Base-by-base conservation (phyloP, 768 basidiomycete genomes). In the Cyclocybe cylindracea region DNA sequence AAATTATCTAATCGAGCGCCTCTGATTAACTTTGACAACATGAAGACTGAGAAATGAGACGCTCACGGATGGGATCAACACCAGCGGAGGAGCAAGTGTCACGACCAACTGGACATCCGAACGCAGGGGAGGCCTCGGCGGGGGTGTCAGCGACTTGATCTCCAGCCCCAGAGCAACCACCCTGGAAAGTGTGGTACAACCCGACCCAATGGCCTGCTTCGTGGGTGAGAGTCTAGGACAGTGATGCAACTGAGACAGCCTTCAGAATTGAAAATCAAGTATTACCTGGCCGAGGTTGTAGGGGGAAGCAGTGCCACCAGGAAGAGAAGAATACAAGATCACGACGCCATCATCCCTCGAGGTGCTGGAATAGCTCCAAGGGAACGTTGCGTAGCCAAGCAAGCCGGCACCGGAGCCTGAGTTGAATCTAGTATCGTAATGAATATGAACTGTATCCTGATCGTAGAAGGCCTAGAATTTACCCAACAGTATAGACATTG, bases 151-250 rank as follows among this genome's bases (percentile, higher is more conserved):
- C 57, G 49, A 82, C 78, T 18, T 45, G 54, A 58, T 81, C 79
- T 24, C 78, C 79, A 29, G 67, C 39, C 56, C 52, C 55, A 11
- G 51, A 44, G 67, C 74, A 79, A 18, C 77, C 76, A 39, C 78
- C 78, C 60, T 84, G 77, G 77, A 82, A 83, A 18, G 81, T 80
- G 67, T 83, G 80, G 66, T 74, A 82, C 18, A 83, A 71, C 19
- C 82, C 82, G 51, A 80, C 67, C 81, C 82, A 84, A 66, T 83
- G 81, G n/a, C 82, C 80, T 42, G 73, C 76, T 64, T 84, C 83
- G 61, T 84, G 83, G 10, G 76, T 80, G 53, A 78, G 58, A 42
- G 78, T 84, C 63, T 64, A 24, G 24, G 56, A 33, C 10, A 14
- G 18, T 14, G 16, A 41, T 48, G 33, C 8, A 35, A 8, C 14